Base-by-base conservation (phyloP, 192 early-diverging fungal species). In the Ambispora gerdemannii region DNA sequence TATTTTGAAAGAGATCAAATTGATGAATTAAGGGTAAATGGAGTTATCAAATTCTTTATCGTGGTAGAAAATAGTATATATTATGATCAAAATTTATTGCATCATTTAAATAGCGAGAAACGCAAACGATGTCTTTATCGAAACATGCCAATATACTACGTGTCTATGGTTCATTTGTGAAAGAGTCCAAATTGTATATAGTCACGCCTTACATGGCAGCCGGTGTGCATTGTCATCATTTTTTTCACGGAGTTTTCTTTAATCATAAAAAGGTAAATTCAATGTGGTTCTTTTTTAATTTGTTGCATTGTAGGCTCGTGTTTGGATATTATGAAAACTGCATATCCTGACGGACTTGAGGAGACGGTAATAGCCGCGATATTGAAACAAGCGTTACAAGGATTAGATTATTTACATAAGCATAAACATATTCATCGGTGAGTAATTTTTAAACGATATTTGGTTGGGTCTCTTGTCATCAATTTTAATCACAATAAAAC, bases 1-100 rank as follows among this genome's bases (percentile, higher is more conserved):
- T 86, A 87, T 82, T 95, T 95, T 88, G 92, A 93, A 67, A 77
- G 93, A 22, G 91, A 92, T 74, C 93, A 95, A 76, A 95, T 95
- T 70, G 93, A 95, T 72, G 93, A 95, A 77, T 82, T 95, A 50
- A 76, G 93, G 72, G 89, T 91, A 79, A 71, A 77, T 78, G 15
- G 52, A 52, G 27, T 27, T 27, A n/a, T 6, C 32, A 50, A 65
- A 11, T 33, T 17, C 50, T 33, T 10, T 33, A 27, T 66, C 13
- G 10, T 52, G 13, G 28, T 43, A 32, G 22, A 28, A n/a, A 2
- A 24, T 10, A 2, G 17, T 55, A 17, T 55, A 51, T n/a, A 63
- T 63, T 24, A n/a, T n/a, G n/a, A n/a, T 24, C 34, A 3, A 22
- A 36, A 28, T 55, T 55, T 34, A 36, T 24, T 69, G 10, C 20